A percentile compares a stretch with the other conserved stretches of the same genome.
These are phyloP conservation scores for Nicotiana noctiflora DNA, from an alignment of 257 asterid species.

Conservation along the genomic window DNA sequence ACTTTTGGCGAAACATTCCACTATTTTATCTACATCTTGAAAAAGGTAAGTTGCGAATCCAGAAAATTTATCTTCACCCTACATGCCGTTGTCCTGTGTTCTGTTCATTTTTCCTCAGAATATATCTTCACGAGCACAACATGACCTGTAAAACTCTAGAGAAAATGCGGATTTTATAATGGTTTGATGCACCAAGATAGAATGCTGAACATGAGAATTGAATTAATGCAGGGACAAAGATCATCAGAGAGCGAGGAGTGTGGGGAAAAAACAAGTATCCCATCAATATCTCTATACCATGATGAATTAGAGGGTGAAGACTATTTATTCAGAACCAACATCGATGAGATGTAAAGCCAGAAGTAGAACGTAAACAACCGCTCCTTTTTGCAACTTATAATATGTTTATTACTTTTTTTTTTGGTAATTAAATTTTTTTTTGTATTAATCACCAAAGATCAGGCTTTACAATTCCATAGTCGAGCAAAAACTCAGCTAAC, in stretches of 20 bases:
- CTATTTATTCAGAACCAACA: constrained; percentile 60
- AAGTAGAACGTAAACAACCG: not conserved
- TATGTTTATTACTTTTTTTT: too few species aligned
- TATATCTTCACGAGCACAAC: too few species aligned
- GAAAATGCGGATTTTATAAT: not conserved
- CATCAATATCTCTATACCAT: constrained; percentile 52
- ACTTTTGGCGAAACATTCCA: constrained; percentile 95
- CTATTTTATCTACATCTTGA: constrained; percentile 76
- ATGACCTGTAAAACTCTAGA: not conserved
- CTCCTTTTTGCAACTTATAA: not conserved
- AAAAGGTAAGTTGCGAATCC: constrained; percentile 49
- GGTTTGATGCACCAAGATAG: not conserved
- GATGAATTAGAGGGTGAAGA: constrained; percentile 85
- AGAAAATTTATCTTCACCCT: not conserved
- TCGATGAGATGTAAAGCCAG: constrained; percentile 43
- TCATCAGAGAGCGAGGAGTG: constrained; percentile 26
- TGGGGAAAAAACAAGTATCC: constrained; percentile 25
- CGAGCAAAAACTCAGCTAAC: too few species aligned
- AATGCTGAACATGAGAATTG: constrained; percentile 9
- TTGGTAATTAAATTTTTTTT: too few species aligned
- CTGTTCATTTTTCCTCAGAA: not conserved
- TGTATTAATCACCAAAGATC: too few species aligned
- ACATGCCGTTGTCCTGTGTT: not conserved
- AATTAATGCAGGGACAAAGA: constrained; percentile 62
- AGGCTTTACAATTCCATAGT: too few species aligned